Base-by-base conservation (phyloP, 2,329 filamentous ascomycete species). In the Phaeosphaeriaceae sp. region DNA sequence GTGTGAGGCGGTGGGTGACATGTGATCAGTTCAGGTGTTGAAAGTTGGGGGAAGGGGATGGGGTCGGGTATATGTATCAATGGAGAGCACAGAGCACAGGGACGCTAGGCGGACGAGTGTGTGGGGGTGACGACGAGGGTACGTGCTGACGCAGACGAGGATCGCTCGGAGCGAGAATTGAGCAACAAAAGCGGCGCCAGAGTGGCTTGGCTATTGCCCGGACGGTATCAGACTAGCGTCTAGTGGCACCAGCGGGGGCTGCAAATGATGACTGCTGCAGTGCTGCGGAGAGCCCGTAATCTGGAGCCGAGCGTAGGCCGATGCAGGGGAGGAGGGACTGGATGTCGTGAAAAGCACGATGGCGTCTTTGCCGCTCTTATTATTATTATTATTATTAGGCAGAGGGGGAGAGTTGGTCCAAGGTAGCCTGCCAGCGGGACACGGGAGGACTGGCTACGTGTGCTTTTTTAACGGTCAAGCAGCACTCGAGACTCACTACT, bases 31-130 rank as follows among this genome's bases (percentile, higher is more conserved):
- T 66, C 64, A 66, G 67, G 63, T 64, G 63, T 64, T 54, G 64
- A 67, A 68, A 65, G 61, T 64, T 63, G 66, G 68, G 68, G 66
- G 68, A 67, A 68, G 64, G 61, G 66, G 65, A 70, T 64, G 66
- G 61, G 62, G 65, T 65, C 64, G 66, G 68, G 66, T 68, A 66
- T 68, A 72, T 66, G 65, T 65, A 61, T 59, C 56, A 62, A 61
- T 54, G 58, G 57, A 60, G 44, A 23, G 44, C 28, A 11, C 23
- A 35, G 49, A 54, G 23, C 23, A 35, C 50, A 54, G 50, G 51
- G 42, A 46, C 50, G 52, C 56, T 61, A 54, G 66, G 55, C 56
- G 54, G 58, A n/a, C n/a, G n/a, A 38, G 50, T 47, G 64, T 62
- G 63, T 63, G 61, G 62, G 65, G 65, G 63, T 65, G 50, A 46